Percentiles rank a stretch among this genome's conserved stretches.
These are phyloP conservation scores for Lolium multiflorum DNA, from an alignment of 176 grass and related monocot genomes.

Conservation along the genomic window DNA sequence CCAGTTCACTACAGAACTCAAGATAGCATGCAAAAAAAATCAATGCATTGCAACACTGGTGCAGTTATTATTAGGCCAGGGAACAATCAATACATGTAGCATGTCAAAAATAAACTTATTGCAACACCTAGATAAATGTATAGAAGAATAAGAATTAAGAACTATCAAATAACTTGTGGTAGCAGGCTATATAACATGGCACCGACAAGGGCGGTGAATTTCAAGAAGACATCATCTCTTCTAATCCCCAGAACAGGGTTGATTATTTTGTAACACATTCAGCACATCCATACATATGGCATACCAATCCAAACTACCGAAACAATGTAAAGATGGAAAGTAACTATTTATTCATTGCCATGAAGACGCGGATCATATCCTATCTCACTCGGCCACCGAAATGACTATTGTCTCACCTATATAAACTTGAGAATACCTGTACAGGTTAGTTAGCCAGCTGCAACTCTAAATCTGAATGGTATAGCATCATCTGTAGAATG, in stretches of 20 bases:
- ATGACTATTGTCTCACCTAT: not conserved
- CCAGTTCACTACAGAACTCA: no score
- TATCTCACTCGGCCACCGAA: not conserved
- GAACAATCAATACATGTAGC: not conserved
- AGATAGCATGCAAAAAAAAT: not conserved
- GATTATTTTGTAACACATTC: not conserved
- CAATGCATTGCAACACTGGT: not conserved
- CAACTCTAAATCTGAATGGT: constrained; percentile 7
- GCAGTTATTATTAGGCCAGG: not conserved
- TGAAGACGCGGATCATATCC: not conserved
- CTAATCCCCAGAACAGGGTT: not conserved
- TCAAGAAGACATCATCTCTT: not conserved
- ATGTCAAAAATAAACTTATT: not conserved
- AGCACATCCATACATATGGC: constrained; percentile 3
- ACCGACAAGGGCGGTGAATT: not conserved
- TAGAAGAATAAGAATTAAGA: not conserved
- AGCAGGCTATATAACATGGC: not conserved
- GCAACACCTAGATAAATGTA: constrained; percentile 1
- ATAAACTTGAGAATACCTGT: not conserved
- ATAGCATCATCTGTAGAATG: not conserved
- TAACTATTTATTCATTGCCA: not conserved
- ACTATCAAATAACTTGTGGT: not conserved
- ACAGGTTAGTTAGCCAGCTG: not conserved
- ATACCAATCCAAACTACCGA: not conserved
- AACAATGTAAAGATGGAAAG: not conserved